A percentile compares a stretch with the other conserved stretches of the same genome.
Evolutionary conservation across 1,284 basidiomycete genomes (phyloP).

Genomic region (Papiliotrema flavescens): DNA sequence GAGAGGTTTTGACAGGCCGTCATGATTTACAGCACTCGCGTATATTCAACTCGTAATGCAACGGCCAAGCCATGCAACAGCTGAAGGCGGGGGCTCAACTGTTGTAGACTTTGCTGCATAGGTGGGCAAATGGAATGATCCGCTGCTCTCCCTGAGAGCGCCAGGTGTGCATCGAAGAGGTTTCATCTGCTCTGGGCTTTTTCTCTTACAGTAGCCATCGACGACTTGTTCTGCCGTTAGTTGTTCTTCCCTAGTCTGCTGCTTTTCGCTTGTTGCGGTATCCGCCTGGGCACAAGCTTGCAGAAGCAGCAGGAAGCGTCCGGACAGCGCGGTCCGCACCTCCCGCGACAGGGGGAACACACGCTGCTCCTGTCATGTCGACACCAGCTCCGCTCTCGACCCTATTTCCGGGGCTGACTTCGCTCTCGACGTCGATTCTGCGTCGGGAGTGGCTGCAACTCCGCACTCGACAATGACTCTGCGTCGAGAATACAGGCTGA

Average conservation of each 20-base stretch:
- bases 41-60: conserved; percentile 71
- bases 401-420: neutral
- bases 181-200: no score
- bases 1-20: conserved; percentile 83
- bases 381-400: neutral
- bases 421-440: neutral
- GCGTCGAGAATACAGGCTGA: neutral
- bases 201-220: neutral
- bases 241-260: neutral
- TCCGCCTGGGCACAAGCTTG: no score
- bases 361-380: neutral
- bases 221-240: neutral
- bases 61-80: neutral
- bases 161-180: no score
- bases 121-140: neutral
- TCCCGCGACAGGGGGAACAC: no score
- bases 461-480: neutral
- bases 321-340: no score
- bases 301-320: no score
- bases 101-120: neutral
- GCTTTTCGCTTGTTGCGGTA: no score
- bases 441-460: neutral
- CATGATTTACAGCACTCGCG: conserved; percentile 94
- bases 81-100: neutral
- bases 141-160: no score